Evolutionary conservation across 345 rosid genomes (phyloP).

Genomic region (Moricandia moricandioides): DNA sequence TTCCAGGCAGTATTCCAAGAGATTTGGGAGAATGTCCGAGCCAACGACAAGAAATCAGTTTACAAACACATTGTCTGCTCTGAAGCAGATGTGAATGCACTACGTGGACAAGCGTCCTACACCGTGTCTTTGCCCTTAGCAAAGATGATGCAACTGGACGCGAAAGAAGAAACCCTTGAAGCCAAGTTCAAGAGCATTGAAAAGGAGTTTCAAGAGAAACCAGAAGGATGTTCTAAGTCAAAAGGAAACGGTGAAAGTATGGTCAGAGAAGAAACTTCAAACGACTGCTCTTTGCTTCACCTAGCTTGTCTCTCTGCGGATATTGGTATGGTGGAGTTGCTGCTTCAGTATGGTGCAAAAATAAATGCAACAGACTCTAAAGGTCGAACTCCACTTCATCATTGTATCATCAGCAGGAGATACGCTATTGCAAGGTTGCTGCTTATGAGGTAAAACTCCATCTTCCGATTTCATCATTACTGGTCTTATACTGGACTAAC

Average conservation of each 20-base stretch:
- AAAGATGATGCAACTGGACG: conserved; percentile 41
- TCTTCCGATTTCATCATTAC: neutral
- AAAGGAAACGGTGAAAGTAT: conserved; percentile 35
- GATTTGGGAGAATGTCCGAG: conserved; percentile 58
- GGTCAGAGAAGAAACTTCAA: conserved; percentile 43
- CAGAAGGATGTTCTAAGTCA: conserved; percentile 36
- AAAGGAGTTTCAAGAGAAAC: conserved; percentile 40
- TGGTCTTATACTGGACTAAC: neutral
- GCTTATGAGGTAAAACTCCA: conserved; percentile 48
- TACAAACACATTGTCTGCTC: conserved; percentile 68
- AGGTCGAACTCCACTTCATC: conserved; percentile 64
- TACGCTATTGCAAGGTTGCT: conserved; percentile 61
- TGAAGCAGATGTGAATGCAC: conserved; percentile 55
- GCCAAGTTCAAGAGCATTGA: conserved; percentile 40
- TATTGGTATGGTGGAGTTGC: conserved; percentile 71
- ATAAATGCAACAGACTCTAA: conserved; percentile 53
- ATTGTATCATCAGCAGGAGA: conserved; percentile 51
- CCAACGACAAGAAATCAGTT: conserved; percentile 65
- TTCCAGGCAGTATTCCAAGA: conserved; percentile 49
- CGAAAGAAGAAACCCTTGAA: conserved; percentile 35
- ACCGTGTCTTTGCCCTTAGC: conserved; percentile 40
- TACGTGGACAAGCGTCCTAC: conserved; percentile 53
- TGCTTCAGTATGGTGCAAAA: conserved; percentile 73
- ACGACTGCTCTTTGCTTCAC: conserved; percentile 69
- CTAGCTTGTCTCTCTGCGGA: conserved; percentile 76